Base-by-base conservation (phyloP, 2,329 filamentous ascomycete genomes). In the Tolypocladium amazonense region DNA sequence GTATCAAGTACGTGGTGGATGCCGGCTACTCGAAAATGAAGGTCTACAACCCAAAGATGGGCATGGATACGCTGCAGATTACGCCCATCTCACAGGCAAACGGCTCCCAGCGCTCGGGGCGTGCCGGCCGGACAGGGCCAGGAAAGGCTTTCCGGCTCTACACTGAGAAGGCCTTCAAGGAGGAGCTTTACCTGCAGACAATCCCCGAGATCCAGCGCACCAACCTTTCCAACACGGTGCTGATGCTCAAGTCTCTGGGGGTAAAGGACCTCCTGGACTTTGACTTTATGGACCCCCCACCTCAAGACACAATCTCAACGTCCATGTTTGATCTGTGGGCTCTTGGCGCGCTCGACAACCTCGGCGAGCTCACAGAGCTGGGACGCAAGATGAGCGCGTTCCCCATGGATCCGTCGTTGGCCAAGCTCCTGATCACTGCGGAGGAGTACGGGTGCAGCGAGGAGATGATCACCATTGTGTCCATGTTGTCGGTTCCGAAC, bases 1-100 rank as follows among this genome's bases (percentile, higher is more conserved):
- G 94, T 65, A 99, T 99, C 75, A 97, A 97, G 88, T 99, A 96
- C 68, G 94, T 99, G 27, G 94, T 99, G 5, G 94, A 99, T 72
- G 87, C 90, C 1, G 94, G 94, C 0, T 99, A 93, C 73, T 96
- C 92, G 2, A 99, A 99, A 73, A 84, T 97, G 70, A 99, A 99
- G 72, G 94, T 99, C 5, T 99, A 97, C 76, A 99, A 99, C 68
- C 92, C 94, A 7, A 89, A 92, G 58, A 97, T 99, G 91, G 94
- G 94, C 60, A 99, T 99, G 94, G 94, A 99, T 69, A 97, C 93
- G 0, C 83, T 99, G 18, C 94, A 97, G 69, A 96, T 99, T 65
- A 99, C 94, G 0, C 94, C 94, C 0, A 95, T 99, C 58, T 97
- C 92, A 2, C 94, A 99, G 72, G 94, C 94, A 66, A 99, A 99